Conservation (phyloP, 371 early-diverging fungal genomes). For the Actinomortierella wolfii region DNA sequence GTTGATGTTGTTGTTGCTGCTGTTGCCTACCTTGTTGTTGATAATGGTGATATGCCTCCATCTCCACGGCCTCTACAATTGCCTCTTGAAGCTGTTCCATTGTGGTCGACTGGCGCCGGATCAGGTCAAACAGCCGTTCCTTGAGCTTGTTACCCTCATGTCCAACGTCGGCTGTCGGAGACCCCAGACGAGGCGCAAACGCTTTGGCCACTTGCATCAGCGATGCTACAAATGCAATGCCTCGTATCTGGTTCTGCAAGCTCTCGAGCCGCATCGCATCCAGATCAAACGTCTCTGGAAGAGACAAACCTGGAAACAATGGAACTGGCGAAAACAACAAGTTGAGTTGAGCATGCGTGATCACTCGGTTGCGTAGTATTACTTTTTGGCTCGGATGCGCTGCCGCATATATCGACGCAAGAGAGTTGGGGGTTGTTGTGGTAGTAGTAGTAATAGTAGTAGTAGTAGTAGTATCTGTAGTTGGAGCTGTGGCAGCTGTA, state of each 20-base stretch:
- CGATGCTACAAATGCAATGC: slow-evolving; percentile 16
- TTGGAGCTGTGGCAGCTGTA: background rate
- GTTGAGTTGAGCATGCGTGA: slow-evolving; percentile 23
- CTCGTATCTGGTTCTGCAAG: slow-evolving; percentile 42
- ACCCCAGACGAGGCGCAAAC: slow-evolving; percentile 7
- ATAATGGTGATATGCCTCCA: slow-evolving; percentile 6
- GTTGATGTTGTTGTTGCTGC: slow-evolving; percentile 2
- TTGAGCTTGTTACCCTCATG: slow-evolving; percentile 8
- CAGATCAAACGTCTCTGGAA: slow-evolving; percentile 28
- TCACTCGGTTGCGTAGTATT: slow-evolving; percentile 25
- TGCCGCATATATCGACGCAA: too few species aligned
- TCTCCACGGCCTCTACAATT: slow-evolving; percentile 32
- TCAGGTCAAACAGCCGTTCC: slow-evolving; percentile 17
- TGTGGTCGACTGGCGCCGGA: slow-evolving; percentile 21
- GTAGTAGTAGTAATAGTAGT: too few species aligned
- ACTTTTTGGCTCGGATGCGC: slow-evolving; percentile 4
- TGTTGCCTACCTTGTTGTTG: background rate
- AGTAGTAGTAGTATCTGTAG: background rate
- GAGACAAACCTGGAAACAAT: slow-evolving; percentile 7
- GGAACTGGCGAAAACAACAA: slow-evolving; percentile 24
- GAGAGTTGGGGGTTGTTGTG: too few species aligned
- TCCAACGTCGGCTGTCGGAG: too few species aligned
- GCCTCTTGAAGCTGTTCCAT: slow-evolving; percentile 14
- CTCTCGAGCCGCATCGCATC: slow-evolving; percentile 23
- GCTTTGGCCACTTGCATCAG: slow-evolving; percentile 22